Evolutionary conservation across 1,284 basidiomycete species (phyloP), one percentile per base, ranked within the genome.

Genomic region (Malassezia dermatis): DNA sequence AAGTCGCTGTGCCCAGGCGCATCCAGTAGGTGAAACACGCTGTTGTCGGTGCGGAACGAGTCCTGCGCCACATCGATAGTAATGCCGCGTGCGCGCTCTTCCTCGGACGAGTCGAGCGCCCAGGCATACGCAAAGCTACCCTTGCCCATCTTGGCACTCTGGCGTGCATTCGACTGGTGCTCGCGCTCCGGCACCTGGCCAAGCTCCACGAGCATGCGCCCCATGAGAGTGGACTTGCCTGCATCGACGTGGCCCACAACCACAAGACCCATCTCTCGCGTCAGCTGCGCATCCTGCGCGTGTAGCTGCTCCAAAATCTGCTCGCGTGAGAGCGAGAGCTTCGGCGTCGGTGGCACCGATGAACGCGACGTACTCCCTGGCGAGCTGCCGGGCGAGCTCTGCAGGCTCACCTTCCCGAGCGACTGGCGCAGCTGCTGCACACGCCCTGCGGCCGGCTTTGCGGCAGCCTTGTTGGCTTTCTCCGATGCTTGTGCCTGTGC

Each of bases 231-330:
- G 10, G 91, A 95, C 76, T 99, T 99, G 46, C 93, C 93, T 13
- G 94, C 93, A 76, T 99, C 93, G 58, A 99, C 93, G 70, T 98
- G 93, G 23, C 93, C 91, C 48, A 98, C 86, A 35, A 98, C 89
- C 17, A 98, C 86, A 61, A 98, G 77, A 71, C 86, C 93, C 43
- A 96, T 78, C 31, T 79, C 81, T 66, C 83, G 84, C 75, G 84
- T 88, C 23, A 78, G 80, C 27, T 79, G 79, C 59, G 81, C 78
- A 17, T 79, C 79, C 45, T 82, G 80, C 60, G 78, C 79, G 57
- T 76, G 81, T 2, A 85, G 88, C 76, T 94, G 87, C 60, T 87
- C 86, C 13, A 96, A 74, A 48, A 96, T 77, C 72, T 86, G 90
- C 72, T 89, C 89, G 62, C 83, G 81, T 12, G 88, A 84, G 66